phyloP scores from a whole-genome alignment of 208 protist genomes.

The Naegleria fowleri region DNA sequence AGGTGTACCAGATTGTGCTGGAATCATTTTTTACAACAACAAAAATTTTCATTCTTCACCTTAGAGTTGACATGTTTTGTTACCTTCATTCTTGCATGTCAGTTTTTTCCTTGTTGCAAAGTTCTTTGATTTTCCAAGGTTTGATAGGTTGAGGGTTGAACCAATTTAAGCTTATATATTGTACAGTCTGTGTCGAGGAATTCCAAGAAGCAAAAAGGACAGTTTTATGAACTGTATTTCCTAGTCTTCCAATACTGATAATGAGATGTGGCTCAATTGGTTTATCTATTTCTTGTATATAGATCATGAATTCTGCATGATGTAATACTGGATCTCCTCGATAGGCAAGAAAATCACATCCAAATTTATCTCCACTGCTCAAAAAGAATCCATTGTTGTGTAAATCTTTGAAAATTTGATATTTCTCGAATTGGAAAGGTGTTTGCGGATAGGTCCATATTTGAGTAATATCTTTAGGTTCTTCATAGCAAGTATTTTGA shows the following conservation, averaged over 20 bases:
- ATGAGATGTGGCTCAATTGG: background rate
- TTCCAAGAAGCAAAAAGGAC: background rate
- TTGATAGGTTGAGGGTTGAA: background rate
- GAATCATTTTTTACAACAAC: background rate
- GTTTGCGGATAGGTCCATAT: background rate
- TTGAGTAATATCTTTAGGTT: background rate
- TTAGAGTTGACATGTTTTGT: too few relatives aligned
- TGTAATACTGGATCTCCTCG: background rate
- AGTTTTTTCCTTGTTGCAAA: background rate
- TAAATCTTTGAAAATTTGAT: background rate
- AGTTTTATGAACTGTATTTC: conserved; percentile 1
- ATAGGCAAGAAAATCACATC: conserved; percentile 10
- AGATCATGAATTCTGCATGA: conserved; percentile 10
- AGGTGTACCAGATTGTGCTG: background rate
- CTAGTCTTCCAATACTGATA: conserved; percentile 4
- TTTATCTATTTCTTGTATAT: background rate
- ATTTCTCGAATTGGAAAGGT: background rate
- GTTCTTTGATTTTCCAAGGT: background rate
- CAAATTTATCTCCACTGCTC: conserved; percentile 4
- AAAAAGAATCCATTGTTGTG: background rate
- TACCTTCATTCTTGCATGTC: too few relatives aligned
- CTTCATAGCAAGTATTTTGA: background rate
- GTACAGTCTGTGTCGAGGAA: background rate
- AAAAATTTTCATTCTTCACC: background rate
- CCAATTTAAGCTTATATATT: background rate